Base-by-base conservation (phyloP, 305 asterid genomes). In the Fraxinus albicans region DNA sequence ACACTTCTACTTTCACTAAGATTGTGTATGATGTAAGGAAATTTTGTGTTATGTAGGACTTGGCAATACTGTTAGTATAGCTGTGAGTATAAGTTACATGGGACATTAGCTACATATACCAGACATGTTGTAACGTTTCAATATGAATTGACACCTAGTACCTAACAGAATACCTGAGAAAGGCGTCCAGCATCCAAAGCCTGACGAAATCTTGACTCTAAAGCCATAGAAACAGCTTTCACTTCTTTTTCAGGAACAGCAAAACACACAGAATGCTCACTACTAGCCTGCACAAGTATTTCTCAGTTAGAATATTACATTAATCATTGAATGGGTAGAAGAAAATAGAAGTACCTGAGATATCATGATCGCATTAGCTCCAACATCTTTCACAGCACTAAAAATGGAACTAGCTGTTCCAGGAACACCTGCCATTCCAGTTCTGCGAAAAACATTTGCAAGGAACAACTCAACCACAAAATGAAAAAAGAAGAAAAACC, bases 341-440 rank as follows among this genome's bases (percentile, higher is more conserved):
- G 80, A 79, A 34, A 69, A 47, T 63, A 75, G 34, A 78, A 17
- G 79, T 89, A 91, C 99, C 97, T 96, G 99, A 3, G 99, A 94
- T 89, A 94, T 96, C 98, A 94, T 95, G 85, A 96, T 91, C 31
- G 94, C 99, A 82, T 96, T 96, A 82, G 99, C 99, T 77, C 98
- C 98, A 63, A 94, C 99, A 82, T 90, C 98, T 88, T 93, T 96
- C 84, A 93, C 98, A 69, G 94, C 97, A 81, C 91, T 88, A 89
- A 96, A 96, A 87, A 96, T 96, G 82, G 90, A 94, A 77, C 94
- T 93, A 76, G 98, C 94, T 83, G 98, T 96, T 84, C 99, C 99
- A 86, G 98, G 99, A 81, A 96, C 98, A 81, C 99, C 99, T 79
- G 98, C 98, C 99, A 96, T 95, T 90, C 99, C 99, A 84, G 99